Percentiles rank a stretch among this genome's conserved stretches.
These are phyloP conservation scores for Trichoderma asperelloides DNA, from an alignment of 495 filamentous ascomycete species.

Conservation along the genomic window DNA sequence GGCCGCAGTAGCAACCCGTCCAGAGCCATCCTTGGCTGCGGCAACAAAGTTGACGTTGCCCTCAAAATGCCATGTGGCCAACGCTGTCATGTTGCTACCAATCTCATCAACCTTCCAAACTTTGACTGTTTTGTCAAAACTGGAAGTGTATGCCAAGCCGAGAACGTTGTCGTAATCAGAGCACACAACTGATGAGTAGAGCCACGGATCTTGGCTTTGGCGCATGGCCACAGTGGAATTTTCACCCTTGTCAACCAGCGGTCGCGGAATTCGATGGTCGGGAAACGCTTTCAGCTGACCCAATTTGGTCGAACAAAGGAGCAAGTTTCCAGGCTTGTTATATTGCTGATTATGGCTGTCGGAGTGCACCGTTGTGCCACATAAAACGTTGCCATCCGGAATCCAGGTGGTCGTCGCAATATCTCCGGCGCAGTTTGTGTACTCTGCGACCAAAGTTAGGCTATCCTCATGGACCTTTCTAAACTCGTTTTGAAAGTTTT, in stretches of 20 bases:
- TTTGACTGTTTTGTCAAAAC: constrained; percentile 74
- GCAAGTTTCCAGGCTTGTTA: constrained; percentile 69
- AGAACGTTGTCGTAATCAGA: constrained; percentile 57
- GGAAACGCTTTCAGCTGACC: constrained; percentile 55
- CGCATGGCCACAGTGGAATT: constrained; percentile 50
- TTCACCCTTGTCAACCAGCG: constrained; percentile 37
- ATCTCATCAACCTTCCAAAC: constrained; percentile 51
- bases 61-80: constrained; percentile 51
- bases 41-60: constrained; percentile 66
- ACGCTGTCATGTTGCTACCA: constrained; percentile 26
- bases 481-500: constrained; percentile 31
- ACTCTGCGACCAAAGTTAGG: constrained; percentile 35
- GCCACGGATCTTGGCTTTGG: constrained; percentile 54
- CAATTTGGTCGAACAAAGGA: constrained; percentile 53
- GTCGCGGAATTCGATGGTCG: constrained; percentile 57
- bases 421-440: constrained; percentile 50
- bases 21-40: constrained; percentile 36
- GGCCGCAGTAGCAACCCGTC: constrained; percentile 42
- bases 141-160: constrained; percentile 59
- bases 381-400: constrained; percentile 40
- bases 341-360: constrained; percentile 76
- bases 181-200: constrained; percentile 71
- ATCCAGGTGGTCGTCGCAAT: constrained; percentile 50
- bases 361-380: constrained; percentile 63
- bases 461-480: constrained; percentile 35